Evolutionary conservation across 768 basidiomycete species (phyloP), one percentile per base, ranked within the genome.

Genomic region (Roridomyces roridus): DNA sequence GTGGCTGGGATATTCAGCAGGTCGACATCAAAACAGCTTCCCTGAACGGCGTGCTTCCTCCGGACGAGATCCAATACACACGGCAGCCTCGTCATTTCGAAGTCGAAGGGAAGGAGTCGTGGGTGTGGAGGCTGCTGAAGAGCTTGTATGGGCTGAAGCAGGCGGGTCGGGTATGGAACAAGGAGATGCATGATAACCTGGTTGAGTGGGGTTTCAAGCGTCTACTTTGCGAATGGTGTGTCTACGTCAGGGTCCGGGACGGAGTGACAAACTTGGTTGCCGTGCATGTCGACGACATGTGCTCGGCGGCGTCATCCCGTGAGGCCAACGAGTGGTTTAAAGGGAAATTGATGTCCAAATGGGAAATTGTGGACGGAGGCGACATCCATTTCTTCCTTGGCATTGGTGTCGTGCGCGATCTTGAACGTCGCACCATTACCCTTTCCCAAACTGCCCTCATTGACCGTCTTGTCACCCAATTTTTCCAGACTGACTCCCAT

Each of bases 61-160:
- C 66, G 3, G 67, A 76, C 6, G 68, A 74, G 35, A 55, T 66
- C 0, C 63, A 63, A 18, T 76, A 70, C 50, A 74, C 78, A 70
- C 70, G 72, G n/a, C 72, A 73, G 45, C 69, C 69, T 10, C 45
- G 59, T 6, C 70, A 70, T 2, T 66, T 69, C 31, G 60, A 60
- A 70, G 31, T 34, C 31, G 31, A 3, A 3, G 31, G 31, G 2
- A 3, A 3, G 7, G 31, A 34, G 31, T 10, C 10, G 11, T 34
- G 31, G 31, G 15, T 34, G 11, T 4, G 3, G 4, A 34, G 10
- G 31, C 7, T 34, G 31, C 31, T 34, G 31, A 34, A 34, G 31
- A 15, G 11, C 31, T 2, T 34, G 11, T 34, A 34, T 8, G 31
- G 31, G 3, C 7, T 34, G 31, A 10, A 15, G 3, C 31, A 34